phyloP scores from a whole-genome alignment of 1,284 basidiomycete genomes.

The Grifola frondosa region DNA sequence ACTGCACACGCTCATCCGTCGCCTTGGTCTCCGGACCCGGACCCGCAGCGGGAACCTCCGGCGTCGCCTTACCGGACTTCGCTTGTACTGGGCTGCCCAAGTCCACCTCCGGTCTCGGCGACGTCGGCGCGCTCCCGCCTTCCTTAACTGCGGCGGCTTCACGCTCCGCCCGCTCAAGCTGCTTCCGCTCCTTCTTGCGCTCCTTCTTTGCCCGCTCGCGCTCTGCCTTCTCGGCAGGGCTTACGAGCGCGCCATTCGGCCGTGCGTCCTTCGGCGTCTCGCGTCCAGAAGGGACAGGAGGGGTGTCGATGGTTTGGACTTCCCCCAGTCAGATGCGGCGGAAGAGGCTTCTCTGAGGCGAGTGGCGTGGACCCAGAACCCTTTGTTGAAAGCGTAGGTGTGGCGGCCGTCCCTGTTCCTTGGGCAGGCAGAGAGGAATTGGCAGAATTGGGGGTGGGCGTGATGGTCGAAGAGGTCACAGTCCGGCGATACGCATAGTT shows the following conservation, averaged over 20 bases:
- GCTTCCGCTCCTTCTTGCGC: slow-evolving; percentile 58
- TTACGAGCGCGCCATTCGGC: slow-evolving; percentile 27
- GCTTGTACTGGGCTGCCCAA: slow-evolving; percentile 20
- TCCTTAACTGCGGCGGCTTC: slow-evolving; percentile 37
- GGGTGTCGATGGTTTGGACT: slow-evolving; percentile 34
- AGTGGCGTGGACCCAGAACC: slow-evolving; percentile 25
- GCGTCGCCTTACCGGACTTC: slow-evolving; percentile 44
- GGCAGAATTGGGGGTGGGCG: slow-evolving; percentile 42
- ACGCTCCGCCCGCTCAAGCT: slow-evolving; percentile 46
- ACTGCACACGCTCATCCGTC: slow-evolving; percentile 43
- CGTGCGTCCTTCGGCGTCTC: slow-evolving; percentile 40
- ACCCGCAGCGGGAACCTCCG: slow-evolving; percentile 32
- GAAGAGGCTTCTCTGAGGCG: slow-evolving; percentile 24
- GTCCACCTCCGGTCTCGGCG: slow-evolving; percentile 22
- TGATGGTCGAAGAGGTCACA: slow-evolving; percentile 46
- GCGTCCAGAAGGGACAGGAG: slow-evolving; percentile 31
- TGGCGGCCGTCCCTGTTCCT: slow-evolving; percentile 29
- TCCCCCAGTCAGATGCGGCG: slow-evolving; percentile 26
- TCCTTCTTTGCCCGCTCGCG: slow-evolving; percentile 55
- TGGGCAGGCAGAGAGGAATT: slow-evolving; percentile 35
- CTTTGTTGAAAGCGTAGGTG: slow-evolving; percentile 38
- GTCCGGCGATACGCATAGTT: slow-evolving; percentile 92
- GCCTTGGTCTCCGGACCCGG: slow-evolving; percentile 29
- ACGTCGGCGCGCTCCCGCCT: slow-evolving; percentile 24
- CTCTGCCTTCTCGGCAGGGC: slow-evolving; percentile 40